Evolutionary conservation across 1,284 basidiomycete species (phyloP).

Genomic region (Butyriboletus appendiculatus): DNA sequence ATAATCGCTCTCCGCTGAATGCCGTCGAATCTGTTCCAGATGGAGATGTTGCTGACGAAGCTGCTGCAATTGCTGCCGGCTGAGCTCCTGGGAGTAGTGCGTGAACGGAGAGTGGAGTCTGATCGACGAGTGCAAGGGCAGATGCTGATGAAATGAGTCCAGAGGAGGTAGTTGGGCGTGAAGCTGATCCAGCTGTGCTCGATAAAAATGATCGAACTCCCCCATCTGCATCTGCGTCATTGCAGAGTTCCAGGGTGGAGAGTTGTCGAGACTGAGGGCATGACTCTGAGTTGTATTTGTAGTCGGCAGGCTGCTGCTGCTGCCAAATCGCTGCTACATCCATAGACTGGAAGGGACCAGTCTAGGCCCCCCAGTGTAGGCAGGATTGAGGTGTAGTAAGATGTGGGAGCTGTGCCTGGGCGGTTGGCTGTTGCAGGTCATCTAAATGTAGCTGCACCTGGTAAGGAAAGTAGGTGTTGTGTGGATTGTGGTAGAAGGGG

Average conservation of each 20-base stretch:
- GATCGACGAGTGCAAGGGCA: conserved; percentile 50
- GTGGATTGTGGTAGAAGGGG: conserved; percentile 37
- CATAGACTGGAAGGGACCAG: conserved; percentile 47
- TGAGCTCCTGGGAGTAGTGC: conserved; percentile 46
- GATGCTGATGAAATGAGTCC: conserved; percentile 48
- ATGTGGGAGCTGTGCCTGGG: conserved; percentile 64
- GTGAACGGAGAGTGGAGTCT: conserved; percentile 29
- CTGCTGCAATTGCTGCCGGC: conserved; percentile 45
- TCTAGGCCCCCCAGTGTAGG: conserved; percentile 50
- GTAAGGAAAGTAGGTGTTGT: conserved; percentile 50
- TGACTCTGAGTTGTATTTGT: conserved; percentile 67
- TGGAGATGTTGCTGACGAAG: conserved; percentile 34
- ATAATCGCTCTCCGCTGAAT: conserved; percentile 36
- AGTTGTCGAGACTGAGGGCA: conserved; percentile 74
- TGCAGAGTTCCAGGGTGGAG: conserved; percentile 84
- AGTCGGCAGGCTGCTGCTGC: conserved; percentile 38
- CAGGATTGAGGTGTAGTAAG: conserved; percentile 50
- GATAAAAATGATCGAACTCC: conserved; percentile 42
- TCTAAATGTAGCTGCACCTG: conserved; percentile 38
- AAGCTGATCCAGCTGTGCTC: conserved; percentile 34
- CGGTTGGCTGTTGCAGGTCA: conserved; percentile 51
- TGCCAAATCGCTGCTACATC: conserved; percentile 38
- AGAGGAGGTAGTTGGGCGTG: conserved; percentile 49
- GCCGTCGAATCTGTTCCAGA: conserved; percentile 30
- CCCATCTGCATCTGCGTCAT: conserved; percentile 51